Evolutionary conservation across 2,329 filamentous ascomycete genomes (phyloP).

Genomic region (Fusarium paranaense): DNA sequence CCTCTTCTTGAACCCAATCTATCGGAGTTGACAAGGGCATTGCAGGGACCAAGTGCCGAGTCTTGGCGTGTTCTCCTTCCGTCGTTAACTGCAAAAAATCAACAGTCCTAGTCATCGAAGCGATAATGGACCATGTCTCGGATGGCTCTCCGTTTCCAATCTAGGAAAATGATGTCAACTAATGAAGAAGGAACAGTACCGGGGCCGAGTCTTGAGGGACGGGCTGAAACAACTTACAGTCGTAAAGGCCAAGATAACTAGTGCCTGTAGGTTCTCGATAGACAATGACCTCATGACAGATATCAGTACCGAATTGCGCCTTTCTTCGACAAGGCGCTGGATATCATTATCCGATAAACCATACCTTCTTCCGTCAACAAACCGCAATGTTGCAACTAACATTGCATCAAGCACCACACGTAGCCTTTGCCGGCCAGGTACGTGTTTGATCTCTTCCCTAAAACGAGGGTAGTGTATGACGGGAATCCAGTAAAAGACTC

Average conservation of each 20-base stretch:
- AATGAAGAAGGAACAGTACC: background rate
- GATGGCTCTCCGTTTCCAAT: background rate
- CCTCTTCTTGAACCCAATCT: slow-evolving; percentile 1
- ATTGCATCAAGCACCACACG: background rate
- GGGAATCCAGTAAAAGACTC: slow-evolving; percentile 5
- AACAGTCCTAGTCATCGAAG: background rate
- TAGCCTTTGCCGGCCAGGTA: background rate
- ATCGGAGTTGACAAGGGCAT: background rate
- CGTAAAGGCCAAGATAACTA: background rate
- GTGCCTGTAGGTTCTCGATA: background rate
- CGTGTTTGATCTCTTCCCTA: background rate
- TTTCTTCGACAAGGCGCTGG: background rate
- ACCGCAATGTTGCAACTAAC: background rate
- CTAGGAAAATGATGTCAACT: background rate
- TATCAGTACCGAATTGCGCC: background rate
- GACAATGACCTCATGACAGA: background rate
- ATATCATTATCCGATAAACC: background rate
- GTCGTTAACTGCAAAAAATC: background rate
- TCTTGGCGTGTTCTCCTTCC: background rate
- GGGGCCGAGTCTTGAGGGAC: too few species aligned
- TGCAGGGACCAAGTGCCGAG: background rate
- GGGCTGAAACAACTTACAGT: background rate
- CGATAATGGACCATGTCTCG: background rate
- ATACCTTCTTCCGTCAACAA: background rate
- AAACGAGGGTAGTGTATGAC: slow-evolving; percentile 1